Evolutionary conservation across 2,329 filamentous ascomycete species (phyloP).

Genomic region (Ceratocystiopsis brevicomis): DNA sequence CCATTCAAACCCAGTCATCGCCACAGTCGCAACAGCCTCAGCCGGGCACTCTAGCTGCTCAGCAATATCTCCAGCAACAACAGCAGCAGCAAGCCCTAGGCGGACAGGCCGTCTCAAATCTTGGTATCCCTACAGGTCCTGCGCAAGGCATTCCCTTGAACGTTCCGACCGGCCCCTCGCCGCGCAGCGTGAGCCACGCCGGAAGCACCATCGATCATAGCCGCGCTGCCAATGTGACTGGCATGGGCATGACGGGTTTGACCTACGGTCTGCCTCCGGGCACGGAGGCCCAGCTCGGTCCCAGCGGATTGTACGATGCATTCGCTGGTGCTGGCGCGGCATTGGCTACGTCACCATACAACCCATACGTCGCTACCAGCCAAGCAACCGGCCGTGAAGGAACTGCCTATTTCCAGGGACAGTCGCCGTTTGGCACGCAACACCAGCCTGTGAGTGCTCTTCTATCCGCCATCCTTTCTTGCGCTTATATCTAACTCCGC

Average conservation of each 20-base stretch:
- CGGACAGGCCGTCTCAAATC: background rate
- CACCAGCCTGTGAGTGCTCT: constrained; percentile 37
- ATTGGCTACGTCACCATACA: constrained; percentile 33
- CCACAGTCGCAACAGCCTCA: constrained; percentile 1
- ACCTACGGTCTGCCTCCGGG: constrained; percentile 9
- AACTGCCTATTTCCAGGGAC: constrained; percentile 48
- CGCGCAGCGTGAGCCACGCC: constrained; percentile 2
- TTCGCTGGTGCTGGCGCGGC: constrained; percentile 9
- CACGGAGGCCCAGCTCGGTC: constrained; percentile 1
- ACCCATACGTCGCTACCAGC: constrained; percentile 59
- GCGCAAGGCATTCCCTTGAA: constrained; percentile 2
- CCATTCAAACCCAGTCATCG: background rate
- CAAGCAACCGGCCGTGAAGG: constrained; percentile 37
- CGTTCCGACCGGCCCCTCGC: constrained; percentile 6
- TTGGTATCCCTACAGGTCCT: constrained; percentile 4
- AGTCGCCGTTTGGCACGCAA: constrained; percentile 29
- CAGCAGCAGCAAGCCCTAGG: background rate
- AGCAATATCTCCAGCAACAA: constrained; percentile 1
- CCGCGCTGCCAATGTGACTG: background rate
- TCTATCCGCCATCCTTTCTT: background rate
- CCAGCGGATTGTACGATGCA: no score
- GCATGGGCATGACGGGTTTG: constrained; percentile 11
- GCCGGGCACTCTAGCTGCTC: background rate
- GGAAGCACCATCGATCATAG: background rate
- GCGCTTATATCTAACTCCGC: background rate